Base-by-base conservation (phyloP, 2,329 filamentous ascomycete species). In the Passalora sequoiae region DNA sequence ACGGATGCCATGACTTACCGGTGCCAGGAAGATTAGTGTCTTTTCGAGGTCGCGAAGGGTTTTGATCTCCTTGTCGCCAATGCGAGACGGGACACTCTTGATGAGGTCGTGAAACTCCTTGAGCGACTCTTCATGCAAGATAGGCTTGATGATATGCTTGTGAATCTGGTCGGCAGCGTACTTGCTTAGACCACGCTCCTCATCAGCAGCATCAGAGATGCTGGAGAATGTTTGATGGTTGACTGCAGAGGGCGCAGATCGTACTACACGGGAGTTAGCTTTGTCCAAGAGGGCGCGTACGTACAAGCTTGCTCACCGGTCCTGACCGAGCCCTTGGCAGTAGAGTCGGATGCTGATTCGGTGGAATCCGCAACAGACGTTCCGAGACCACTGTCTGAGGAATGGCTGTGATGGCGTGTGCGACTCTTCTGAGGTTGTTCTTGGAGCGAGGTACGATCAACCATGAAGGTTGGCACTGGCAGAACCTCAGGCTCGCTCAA, bases 41-140 rank as follows among this genome's bases (percentile, higher is more conserved):
- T 95, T 95, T 69, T 97, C 91, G 38, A 97, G 77, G 68, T 97
- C 91, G 66, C 91, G 82, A 43, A 97, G 79, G 70, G 86, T 95
- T 64, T 86, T 81, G 60, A 97, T 92, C 59, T 92, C 81, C 67
- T 88, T 89, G 62, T 82, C 79, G 60, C 80, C 79, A 63, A 95
- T 92, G 61, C 84, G 84, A 65, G 77, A 76, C 36, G 87, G 87
- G 53, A 89, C 81, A 65, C 86, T 83, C 55, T 84, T 75, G 52
- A 95, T 76, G 57, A 95, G 78, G 37, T 83, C 74, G 63, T 88
- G 83, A 65, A 95, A 95, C 37, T 38, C 80, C 64, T 88, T 86
- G 49, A 94, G 76, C 22, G 76, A 73, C 16, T 80, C 68, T 60
- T 89, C 84, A 51, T 77, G 76, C 44, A 92, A 76, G 38, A 96